These are phyloP conservation scores for Tribonema minus DNA, from an alignment of 108 stramenopile species.

Conservation along the genomic window DNA sequence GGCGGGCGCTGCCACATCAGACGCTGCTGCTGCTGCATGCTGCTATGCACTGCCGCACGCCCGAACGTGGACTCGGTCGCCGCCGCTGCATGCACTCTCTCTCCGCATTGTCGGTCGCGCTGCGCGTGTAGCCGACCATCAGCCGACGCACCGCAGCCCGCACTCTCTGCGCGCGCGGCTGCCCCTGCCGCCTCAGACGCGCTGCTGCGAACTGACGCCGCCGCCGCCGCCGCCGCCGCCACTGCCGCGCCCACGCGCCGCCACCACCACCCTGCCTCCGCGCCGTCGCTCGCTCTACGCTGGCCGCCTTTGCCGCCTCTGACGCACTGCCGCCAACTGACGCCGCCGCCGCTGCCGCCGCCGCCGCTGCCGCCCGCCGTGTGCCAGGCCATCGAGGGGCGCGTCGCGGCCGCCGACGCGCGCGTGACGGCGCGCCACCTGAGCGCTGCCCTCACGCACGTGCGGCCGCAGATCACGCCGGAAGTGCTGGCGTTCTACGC, in stretches of 20 bases:
- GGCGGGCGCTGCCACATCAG: too few relatives aligned
- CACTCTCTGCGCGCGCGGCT: too few relatives aligned
- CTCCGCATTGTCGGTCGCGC: too few relatives aligned
- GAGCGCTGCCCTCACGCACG: constrained; percentile 26
- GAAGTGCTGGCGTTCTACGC: constrained; percentile 46
- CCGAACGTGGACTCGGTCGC: too few relatives aligned
- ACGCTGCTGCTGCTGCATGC: too few relatives aligned
- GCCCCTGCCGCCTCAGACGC: too few relatives aligned
- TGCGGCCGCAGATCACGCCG: constrained; percentile 52
- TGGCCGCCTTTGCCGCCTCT: neutral
- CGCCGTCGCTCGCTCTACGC: neutral
- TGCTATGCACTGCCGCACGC: too few relatives aligned
- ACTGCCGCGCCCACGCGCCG: neutral
- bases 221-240: too few relatives aligned
- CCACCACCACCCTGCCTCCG: neutral
- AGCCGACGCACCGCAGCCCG: too few relatives aligned
- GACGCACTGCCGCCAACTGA: neutral
- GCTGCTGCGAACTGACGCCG: too few relatives aligned
- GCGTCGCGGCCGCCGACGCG: neutral
- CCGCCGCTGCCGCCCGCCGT: neutral
- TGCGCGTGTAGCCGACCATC: too few relatives aligned
- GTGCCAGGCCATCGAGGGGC: neutral
- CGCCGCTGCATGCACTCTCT: too few relatives aligned
- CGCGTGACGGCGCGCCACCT: constrained; percentile 4
- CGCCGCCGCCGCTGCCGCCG: neutral